phyloP scores from a whole-genome alignment of 2,329 filamentous ascomycete genomes.

The Diaporthe aspalathi region DNA sequence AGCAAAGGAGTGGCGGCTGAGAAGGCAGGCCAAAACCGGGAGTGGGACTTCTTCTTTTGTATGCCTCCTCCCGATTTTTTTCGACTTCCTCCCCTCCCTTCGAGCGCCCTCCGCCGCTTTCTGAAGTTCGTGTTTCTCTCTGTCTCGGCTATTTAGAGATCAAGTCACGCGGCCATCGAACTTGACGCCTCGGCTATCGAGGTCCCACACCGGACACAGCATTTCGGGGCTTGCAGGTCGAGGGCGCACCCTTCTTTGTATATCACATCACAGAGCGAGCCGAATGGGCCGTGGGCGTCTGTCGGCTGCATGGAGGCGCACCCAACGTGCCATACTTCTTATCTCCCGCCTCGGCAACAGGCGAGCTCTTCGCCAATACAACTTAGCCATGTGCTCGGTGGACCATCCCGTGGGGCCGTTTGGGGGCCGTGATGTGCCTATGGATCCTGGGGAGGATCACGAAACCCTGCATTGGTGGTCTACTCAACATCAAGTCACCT shows the following conservation, averaged over 20 bases:
- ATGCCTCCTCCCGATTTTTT: slow-evolving; percentile 5
- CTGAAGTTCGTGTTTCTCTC: not conserved
- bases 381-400: slow-evolving; percentile 31
- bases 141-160: slow-evolving; percentile 12
- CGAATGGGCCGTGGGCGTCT: slow-evolving; percentile 22
- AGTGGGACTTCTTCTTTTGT: slow-evolving; percentile 3
- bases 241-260: slow-evolving; percentile 14
- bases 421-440: slow-evolving; percentile 27
- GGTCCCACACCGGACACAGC: not conserved
- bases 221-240: slow-evolving; percentile 15
- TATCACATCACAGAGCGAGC: slow-evolving; percentile 13
- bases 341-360: not conserved
- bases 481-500: slow-evolving; percentile 11
- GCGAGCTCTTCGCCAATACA: slow-evolving; percentile 8
- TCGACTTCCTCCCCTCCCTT: not conserved
- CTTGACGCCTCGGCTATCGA: slow-evolving; percentile 14
- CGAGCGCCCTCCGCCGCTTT: not conserved
- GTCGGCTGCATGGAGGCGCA: slow-evolving; percentile 1
- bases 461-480: slow-evolving; percentile 14
- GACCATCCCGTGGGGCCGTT: not conserved
- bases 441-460: slow-evolving; percentile 20
- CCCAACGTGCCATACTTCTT: slow-evolving; percentile 3
- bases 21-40: slow-evolving; percentile 13
- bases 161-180: slow-evolving; percentile 23
- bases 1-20: slow-evolving; percentile 26